Evolutionary conservation across 1,284 basidiomycete species (phyloP).

Genomic region (Mycosarcoma mackinlayi): DNA sequence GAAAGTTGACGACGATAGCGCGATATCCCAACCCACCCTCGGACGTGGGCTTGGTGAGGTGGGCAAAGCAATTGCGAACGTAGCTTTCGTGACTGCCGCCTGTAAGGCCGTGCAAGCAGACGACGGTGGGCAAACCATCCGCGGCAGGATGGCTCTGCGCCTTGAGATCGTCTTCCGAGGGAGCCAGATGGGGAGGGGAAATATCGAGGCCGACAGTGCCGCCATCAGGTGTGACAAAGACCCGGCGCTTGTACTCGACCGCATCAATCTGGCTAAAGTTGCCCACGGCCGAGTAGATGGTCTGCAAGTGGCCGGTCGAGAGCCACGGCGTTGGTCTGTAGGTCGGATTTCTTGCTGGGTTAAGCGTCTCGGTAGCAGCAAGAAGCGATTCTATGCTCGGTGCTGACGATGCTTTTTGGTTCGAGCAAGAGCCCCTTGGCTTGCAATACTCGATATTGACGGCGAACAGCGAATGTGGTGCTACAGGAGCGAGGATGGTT

Average conservation of each 20-base stretch:
- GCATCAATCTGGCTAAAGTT: slow-evolving; percentile 55
- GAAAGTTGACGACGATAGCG: slow-evolving; percentile 71
- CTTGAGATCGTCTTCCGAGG: slow-evolving; percentile 31
- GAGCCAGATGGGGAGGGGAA: slow-evolving; percentile 45
- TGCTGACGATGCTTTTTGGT: not conserved
- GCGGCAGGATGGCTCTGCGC: slow-evolving; percentile 15
- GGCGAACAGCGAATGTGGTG: slow-evolving; percentile 41
- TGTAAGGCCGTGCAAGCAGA: slow-evolving; percentile 64
- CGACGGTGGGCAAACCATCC: slow-evolving; percentile 55
- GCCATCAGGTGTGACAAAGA: slow-evolving; percentile 63
- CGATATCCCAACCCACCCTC: slow-evolving; percentile 74
- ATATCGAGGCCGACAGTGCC: slow-evolving; percentile 63
- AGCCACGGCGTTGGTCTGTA: slow-evolving; percentile 53
- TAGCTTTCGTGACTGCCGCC: slow-evolving; percentile 66
- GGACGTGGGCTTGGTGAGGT: slow-evolving; percentile 54
- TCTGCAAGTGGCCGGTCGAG: slow-evolving; percentile 63
- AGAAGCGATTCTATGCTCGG: slow-evolving; percentile 37
- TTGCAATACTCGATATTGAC: slow-evolving; percentile 51
- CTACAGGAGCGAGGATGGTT: slow-evolving; percentile 39
- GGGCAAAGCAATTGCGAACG: slow-evolving; percentile 59
- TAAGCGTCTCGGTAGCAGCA: slow-evolving; percentile 32
- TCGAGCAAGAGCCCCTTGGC: slow-evolving; percentile 4
- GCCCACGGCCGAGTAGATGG: slow-evolving; percentile 58
- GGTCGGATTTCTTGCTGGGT: slow-evolving; percentile 30
- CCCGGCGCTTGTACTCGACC: slow-evolving; percentile 59